Evolutionary conservation across 2,329 filamentous ascomycete species (phyloP), one percentile per base, ranked within the genome.

Genomic region (Fusarium coffeatum): DNA sequence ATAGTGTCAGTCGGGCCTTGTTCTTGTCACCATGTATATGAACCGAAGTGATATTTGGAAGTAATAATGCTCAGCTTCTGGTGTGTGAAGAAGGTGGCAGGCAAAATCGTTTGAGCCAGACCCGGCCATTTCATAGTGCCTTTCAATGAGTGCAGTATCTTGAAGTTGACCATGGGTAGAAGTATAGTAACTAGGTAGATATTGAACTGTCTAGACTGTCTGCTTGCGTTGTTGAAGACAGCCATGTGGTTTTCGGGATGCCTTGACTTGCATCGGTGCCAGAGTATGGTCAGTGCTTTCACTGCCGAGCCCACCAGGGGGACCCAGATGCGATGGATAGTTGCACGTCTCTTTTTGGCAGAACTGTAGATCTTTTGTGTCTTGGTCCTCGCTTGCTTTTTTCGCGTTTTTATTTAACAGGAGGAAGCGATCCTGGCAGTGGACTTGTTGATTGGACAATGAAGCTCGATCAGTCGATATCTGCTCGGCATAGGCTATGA

Each of bases 271-370:
- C 55, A 55, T 47, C 37, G 37, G 71, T 69, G 68, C 71, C 71
- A 74, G 61, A 48, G 59, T 49, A 59, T 63, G 69, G 66, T 59
- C 65, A 68, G 51, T 73, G 68, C 66, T 69, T 69, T 46, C 64
- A 58, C 64, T 59, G 30, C 59, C 62, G 61, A 71, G 63, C 45
- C 69, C 66, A 74, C 72, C 49, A 37, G 28, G 43, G 27, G 60
- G 56, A 55, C 50, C 69, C 55, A 59, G 58, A 53, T 45, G 40
- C 28, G 51, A 66, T 60, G 34, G 22, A 45, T 27, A 43, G 59
- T 64, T 53, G 46, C 59, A 60, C 53, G 65, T 68, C 51, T 68
- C 48, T 45, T 59, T 64, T 50, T 55, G 54, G 50, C 62, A 54
- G 55, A n/a, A 58, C 66, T 55, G 53, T 48, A 68, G 67, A 72